Conservation (phyloP, 2,329 filamentous ascomycete genomes). For the Paradendryphiella salina region DNA sequence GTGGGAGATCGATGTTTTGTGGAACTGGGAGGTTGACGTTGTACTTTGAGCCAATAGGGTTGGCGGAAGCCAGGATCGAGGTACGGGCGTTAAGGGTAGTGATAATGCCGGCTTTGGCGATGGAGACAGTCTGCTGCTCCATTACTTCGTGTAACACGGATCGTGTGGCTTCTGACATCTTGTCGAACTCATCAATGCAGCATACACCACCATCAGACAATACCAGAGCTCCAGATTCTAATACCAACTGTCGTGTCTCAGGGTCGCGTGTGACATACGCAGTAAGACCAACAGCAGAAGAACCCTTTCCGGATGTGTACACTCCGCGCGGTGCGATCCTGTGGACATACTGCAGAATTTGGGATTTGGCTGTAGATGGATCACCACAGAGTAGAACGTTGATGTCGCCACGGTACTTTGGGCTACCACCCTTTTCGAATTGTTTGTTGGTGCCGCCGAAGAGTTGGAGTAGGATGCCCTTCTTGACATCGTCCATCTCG, state of each 20-base stretch:
- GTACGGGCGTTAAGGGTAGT: slow-evolving; percentile 93
- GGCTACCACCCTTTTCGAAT: slow-evolving; percentile 93
- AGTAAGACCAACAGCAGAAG: slow-evolving; percentile 74
- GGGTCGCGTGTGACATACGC: slow-evolving; percentile 77
- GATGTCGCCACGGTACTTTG: slow-evolving; percentile 95
- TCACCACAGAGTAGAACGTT: slow-evolving; percentile 97
- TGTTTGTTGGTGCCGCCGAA: slow-evolving; percentile 98
- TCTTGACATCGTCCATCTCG: slow-evolving; percentile 98
- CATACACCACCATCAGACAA: slow-evolving; percentile 75
- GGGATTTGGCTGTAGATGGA: slow-evolving; percentile 94
- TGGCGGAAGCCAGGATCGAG: slow-evolving; percentile 93
- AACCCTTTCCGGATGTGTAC: slow-evolving; percentile 76
- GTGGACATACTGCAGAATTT: slow-evolving; percentile 91
- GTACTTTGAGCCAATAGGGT: slow-evolving; percentile 97
- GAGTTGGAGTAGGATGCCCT: slow-evolving; percentile 92
- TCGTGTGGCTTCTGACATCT: slow-evolving; percentile 75
- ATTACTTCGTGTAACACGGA: slow-evolving; percentile 79
- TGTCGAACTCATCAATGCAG: slow-evolving; percentile 80
- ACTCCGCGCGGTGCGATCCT: slow-evolving; percentile 91
- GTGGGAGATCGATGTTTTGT: slow-evolving; percentile 96
- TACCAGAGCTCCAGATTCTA: slow-evolving; percentile 74
- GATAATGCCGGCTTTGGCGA: slow-evolving; percentile 77
- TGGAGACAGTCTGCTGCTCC: slow-evolving; percentile 79
- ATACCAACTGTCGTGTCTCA: slow-evolving; percentile 71
- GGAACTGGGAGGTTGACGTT: slow-evolving; percentile 94